Evolutionary conservation across 2,329 filamentous ascomycete species (phyloP).

Genomic region (Nemania diffusa): DNA sequence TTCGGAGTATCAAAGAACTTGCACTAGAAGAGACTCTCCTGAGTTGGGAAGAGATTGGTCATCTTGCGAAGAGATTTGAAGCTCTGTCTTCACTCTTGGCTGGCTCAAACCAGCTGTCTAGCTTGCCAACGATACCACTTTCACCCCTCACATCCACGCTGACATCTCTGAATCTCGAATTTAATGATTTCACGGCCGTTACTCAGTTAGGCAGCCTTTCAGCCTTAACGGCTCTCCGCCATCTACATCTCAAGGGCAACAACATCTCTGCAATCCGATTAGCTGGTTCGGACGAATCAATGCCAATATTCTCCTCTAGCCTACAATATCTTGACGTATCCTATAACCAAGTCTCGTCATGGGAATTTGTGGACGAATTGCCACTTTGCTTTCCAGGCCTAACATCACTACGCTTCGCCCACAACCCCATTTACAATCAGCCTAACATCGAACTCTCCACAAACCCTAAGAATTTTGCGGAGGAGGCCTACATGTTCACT

Average conservation of each 20-base stretch:
- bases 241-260: constrained; percentile 81
- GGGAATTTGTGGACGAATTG: constrained; percentile 79
- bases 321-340: constrained; percentile 78
- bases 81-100: constrained; percentile 62
- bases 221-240: constrained; percentile 62
- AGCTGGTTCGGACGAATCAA: constrained; percentile 41
- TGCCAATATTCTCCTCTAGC: constrained; percentile 62
- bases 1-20: constrained; percentile 67
- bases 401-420: constrained; percentile 78
- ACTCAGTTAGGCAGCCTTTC: constrained; percentile 66
- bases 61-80: constrained; percentile 64
- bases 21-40: constrained; percentile 75
- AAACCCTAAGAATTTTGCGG: constrained; percentile 57
- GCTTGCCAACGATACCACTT: constrained; percentile 57
- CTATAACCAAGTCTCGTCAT: constrained; percentile 74
- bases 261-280: constrained; percentile 63
- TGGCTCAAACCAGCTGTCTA: constrained; percentile 67
- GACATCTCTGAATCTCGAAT: constrained; percentile 74
- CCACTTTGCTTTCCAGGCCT: constrained; percentile 76
- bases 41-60: constrained; percentile 71
- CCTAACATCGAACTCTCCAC: constrained; percentile 51
- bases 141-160: constrained; percentile 61
- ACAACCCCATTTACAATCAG: constrained; percentile 83
- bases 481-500: constrained; percentile 90
- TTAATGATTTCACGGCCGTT: constrained; percentile 73